Conservation (phyloP, 192 early-diverging fungal genomes). For the Podila clonocystis region DNA sequence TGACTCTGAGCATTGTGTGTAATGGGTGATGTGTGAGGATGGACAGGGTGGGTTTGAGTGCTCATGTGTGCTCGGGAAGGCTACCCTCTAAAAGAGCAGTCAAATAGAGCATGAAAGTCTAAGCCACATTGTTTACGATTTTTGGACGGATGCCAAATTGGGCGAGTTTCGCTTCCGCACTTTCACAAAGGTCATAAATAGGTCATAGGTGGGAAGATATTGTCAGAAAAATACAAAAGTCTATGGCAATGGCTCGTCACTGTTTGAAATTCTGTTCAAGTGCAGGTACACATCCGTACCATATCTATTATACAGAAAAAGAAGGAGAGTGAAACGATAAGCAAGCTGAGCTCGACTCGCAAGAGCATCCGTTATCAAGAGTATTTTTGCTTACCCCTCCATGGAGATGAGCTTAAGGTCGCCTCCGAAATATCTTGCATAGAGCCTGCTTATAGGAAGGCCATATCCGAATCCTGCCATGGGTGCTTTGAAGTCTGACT, state of each 20-base stretch:
- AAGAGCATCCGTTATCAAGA: slow-evolving; percentile 16
- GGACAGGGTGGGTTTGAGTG: no score
- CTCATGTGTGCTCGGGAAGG: neutral
- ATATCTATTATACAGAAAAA: slow-evolving; percentile 54
- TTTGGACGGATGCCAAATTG: no score
- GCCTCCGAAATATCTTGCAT: slow-evolving; percentile 97
- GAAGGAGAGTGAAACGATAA: neutral
- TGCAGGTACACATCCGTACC: slow-evolving; percentile 97
- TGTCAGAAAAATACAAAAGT: no score
- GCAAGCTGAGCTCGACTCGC: neutral
- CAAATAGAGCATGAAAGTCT: neutral
- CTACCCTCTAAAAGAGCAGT: neutral
- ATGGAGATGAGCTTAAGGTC: slow-evolving; percentile 93
- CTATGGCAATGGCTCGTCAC: slow-evolving; percentile 86
- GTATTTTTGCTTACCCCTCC: slow-evolving; percentile 76
- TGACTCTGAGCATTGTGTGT: slow-evolving; percentile 35
- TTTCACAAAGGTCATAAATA: no score
- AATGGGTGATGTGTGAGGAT: neutral
- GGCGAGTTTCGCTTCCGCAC: no score
- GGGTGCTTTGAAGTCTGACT: slow-evolving; percentile 83
- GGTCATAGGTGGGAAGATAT: neutral
- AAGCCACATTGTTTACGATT: slow-evolving; percentile 46
- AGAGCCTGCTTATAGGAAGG: slow-evolving; percentile 87
- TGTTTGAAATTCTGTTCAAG: slow-evolving; percentile 87
- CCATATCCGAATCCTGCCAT: slow-evolving; percentile 95